These are phyloP conservation scores for Ceratobasidium sp. DNA, from an alignment of 1,284 basidiomycete genomes.

Conservation along the genomic window DNA sequence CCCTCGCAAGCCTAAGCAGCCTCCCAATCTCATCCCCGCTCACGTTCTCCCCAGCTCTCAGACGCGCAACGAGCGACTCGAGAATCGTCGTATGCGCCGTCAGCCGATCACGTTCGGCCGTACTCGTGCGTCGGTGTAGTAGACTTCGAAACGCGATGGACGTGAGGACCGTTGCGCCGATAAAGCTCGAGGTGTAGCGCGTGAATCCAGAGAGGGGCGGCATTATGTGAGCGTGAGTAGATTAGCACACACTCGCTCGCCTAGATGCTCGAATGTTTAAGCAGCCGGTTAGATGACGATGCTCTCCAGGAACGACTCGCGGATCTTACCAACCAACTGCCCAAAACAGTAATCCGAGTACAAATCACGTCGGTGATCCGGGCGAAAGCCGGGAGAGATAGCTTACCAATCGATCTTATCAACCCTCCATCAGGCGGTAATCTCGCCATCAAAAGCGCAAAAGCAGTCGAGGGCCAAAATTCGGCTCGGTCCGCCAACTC, in stretches of 20 bases:
- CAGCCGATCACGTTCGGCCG: constrained; percentile 62
- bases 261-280: no score
- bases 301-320: background rate
- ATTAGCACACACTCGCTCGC: background rate
- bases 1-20: constrained; percentile 61
- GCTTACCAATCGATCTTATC: constrained; percentile 21
- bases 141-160: constrained; percentile 72
- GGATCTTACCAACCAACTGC: background rate
- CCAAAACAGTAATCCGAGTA: background rate
- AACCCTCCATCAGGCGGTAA: background rate
- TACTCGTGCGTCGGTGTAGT: constrained; percentile 60
- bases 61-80: constrained; percentile 62
- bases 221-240: background rate
- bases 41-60: constrained; percentile 60
- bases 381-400: background rate
- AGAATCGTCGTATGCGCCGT: constrained; percentile 69
- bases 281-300: no score
- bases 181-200: constrained; percentile 50
- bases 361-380: background rate
- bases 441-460: constrained; percentile 19
- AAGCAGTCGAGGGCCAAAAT: constrained; percentile 5
- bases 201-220: constrained; percentile 33
- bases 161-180: constrained; percentile 68
- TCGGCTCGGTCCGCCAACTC: background rate
- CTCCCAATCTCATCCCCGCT: constrained; percentile 62